Percentiles rank a stretch among this genome's conserved stretches.
Evolutionary conservation across 2,329 filamentous ascomycete species (phyloP).

Genomic region (Alternaria hordeiaustralica): DNA sequence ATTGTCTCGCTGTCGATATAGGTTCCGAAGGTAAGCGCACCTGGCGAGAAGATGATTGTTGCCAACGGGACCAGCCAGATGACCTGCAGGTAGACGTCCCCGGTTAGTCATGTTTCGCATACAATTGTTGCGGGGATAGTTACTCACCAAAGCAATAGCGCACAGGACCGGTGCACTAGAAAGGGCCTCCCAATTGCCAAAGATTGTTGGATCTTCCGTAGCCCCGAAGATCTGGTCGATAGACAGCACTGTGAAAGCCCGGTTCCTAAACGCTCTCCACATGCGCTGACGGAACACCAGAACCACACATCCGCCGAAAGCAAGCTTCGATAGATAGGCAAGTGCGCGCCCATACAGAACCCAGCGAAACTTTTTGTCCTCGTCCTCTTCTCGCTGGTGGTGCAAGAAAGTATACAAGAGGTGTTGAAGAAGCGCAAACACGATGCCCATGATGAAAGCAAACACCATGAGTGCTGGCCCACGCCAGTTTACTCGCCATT

Average conservation of each 20-base stretch:
- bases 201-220: constrained; percentile 43
- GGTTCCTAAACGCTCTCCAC: constrained; percentile 44
- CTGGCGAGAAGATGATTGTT: constrained; percentile 48
- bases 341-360: constrained; percentile 45
- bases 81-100: background rate
- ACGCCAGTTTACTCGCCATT: constrained; percentile 49
- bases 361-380: constrained; percentile 39
- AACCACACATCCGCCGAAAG: constrained; percentile 41
- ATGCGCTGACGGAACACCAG: constrained; percentile 45
- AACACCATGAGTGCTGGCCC: constrained; percentile 34
- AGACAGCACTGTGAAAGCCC: constrained; percentile 40
- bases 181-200: constrained; percentile 42
- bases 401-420: constrained; percentile 41
- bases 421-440: constrained; percentile 42
- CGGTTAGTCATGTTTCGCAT: background rate
- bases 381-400: constrained; percentile 29
- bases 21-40: constrained; percentile 46
- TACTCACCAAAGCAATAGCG: constrained; percentile 28
- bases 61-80: constrained; percentile 47
- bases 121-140: background rate
- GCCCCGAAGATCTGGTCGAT: constrained; percentile 47
- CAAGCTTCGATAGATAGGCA: constrained; percentile 45
- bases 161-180: constrained; percentile 36
- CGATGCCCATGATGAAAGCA: constrained; percentile 37
- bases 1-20: constrained; percentile 25